Evolutionary conservation across 2,329 filamentous ascomycete species (phyloP).

Genomic region (Aspergillus jensenii): DNA sequence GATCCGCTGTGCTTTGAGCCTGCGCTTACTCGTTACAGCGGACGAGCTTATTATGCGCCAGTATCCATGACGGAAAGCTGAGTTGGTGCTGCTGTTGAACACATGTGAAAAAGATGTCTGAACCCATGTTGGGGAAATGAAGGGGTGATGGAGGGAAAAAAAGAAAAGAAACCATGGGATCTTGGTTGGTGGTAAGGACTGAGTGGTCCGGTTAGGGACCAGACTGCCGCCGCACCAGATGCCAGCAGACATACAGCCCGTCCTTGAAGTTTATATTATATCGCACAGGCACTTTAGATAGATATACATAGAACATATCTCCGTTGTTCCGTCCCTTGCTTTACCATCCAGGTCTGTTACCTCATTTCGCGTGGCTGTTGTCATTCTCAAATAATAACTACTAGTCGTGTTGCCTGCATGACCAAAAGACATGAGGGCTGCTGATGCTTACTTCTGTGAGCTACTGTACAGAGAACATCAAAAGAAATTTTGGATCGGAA

Average conservation of each 20-base stretch:
- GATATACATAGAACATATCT: neutral
- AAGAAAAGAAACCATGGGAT: neutral
- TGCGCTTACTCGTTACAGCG: neutral
- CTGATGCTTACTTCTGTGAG: neutral
- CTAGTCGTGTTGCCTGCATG: neutral
- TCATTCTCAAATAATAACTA: slow-evolving; percentile 2
- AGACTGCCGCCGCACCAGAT: neutral
- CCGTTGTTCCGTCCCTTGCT: neutral
- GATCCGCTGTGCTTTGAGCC: neutral
- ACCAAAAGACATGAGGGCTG: neutral
- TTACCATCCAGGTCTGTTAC: neutral
- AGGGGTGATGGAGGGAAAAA: neutral
- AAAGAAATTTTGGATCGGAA: neutral
- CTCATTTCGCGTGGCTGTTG: slow-evolving; percentile 1
- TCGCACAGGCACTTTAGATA: neutral
- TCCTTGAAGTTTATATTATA: neutral
- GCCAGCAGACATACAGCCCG: neutral
- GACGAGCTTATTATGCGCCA: neutral
- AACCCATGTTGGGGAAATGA: neutral
- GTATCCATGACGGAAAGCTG: neutral
- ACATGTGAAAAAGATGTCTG: neutral
- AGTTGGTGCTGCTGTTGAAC: neutral
- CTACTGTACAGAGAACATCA: slow-evolving; percentile 6
- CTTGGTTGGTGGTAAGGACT: neutral
- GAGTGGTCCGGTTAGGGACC: neutral